Percentiles rank a stretch among this genome's conserved stretches.
phyloP scores from a whole-genome alignment of 148 eudicot genomes.

The Vaccinium macrocarpon region DNA sequence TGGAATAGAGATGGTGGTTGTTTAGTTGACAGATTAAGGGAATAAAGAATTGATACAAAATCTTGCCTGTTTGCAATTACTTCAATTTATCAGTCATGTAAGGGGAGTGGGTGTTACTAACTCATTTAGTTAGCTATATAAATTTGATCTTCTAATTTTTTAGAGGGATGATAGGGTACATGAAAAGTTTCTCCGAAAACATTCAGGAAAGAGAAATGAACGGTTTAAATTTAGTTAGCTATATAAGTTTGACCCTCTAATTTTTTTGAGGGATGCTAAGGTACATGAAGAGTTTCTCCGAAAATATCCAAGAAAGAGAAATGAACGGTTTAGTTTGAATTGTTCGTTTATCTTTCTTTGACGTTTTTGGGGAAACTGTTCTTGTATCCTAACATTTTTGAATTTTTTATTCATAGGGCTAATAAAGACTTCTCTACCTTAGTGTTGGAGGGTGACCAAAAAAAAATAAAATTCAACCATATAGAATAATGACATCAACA shows the following conservation, averaged over 20 bases:
- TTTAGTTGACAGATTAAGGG: conserved; percentile 19
- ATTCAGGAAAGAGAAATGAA: too few relatives aligned
- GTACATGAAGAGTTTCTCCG: too few relatives aligned
- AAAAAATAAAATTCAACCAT: background rate
- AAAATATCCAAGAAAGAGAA: too few relatives aligned
- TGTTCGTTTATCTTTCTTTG: too few relatives aligned
- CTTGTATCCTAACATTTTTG: too few relatives aligned
- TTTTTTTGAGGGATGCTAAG: too few relatives aligned
- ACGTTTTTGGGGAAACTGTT: too few relatives aligned
- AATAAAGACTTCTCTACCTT: background rate
- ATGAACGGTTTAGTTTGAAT: too few relatives aligned
- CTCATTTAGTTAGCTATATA: background rate
- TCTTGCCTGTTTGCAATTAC: background rate
- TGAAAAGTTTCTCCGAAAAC: too few relatives aligned
- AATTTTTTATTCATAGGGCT: background rate
- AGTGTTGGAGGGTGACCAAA: background rate
- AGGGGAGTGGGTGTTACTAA: conserved; percentile 10
- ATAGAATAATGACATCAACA: conserved; percentile 4
- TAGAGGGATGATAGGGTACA: background rate
- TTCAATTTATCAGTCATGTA: background rate
- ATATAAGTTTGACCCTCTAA: too few relatives aligned
- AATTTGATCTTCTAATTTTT: background rate
- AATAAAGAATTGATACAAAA: conserved; percentile 7
- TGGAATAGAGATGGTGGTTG: conserved; percentile 18
- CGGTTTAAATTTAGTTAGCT: too few relatives aligned